A percentile compares a stretch with the other conserved stretches of the same genome.
Conservation (phyloP, 2,329 filamentous ascomycete genomes). For the Biscogniauxia sp. region DNA sequence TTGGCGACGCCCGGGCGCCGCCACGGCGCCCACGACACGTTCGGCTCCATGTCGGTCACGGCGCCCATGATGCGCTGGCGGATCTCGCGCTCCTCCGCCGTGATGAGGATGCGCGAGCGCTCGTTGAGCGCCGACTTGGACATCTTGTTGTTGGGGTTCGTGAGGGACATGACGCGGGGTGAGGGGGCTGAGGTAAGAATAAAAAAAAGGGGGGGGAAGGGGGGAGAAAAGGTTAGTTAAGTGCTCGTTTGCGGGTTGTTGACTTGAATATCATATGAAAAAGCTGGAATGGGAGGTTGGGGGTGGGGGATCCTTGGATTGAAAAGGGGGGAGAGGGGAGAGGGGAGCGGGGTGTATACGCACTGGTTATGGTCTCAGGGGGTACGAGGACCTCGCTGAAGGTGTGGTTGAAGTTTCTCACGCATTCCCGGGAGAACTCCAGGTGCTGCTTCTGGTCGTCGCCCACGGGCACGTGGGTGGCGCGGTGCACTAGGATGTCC, state of each 20-base stretch:
- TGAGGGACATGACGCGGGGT: constrained; percentile 87
- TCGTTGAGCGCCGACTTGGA: constrained; percentile 78
- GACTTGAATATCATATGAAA: background rate
- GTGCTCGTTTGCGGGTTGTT: background rate
- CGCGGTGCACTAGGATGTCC: constrained; percentile 85
- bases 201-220: too few relatives aligned
- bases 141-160: constrained; percentile 80
- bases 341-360: constrained; percentile 14
- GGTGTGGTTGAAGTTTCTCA: constrained; percentile 80
- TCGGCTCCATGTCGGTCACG: constrained; percentile 68
- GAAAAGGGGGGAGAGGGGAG: background rate
- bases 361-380: constrained; percentile 73
- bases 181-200: too few relatives aligned
- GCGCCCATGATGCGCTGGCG: constrained; percentile 67
- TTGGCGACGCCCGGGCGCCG: constrained; percentile 82
- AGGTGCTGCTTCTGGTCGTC: constrained; percentile 93
- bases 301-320: background rate
- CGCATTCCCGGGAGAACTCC: constrained; percentile 86
- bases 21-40: constrained; percentile 69
- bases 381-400: constrained; percentile 53
- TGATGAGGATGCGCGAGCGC: constrained; percentile 79
- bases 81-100: constrained; percentile 65
- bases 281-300: background rate
- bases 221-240: background rate
- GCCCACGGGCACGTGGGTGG: constrained; percentile 95